A percentile compares a stretch with the other conserved stretches of the same genome.
Conservation (phyloP, 2,329 filamentous ascomycete genomes). For the Chaetomiaceae sp. region DNA sequence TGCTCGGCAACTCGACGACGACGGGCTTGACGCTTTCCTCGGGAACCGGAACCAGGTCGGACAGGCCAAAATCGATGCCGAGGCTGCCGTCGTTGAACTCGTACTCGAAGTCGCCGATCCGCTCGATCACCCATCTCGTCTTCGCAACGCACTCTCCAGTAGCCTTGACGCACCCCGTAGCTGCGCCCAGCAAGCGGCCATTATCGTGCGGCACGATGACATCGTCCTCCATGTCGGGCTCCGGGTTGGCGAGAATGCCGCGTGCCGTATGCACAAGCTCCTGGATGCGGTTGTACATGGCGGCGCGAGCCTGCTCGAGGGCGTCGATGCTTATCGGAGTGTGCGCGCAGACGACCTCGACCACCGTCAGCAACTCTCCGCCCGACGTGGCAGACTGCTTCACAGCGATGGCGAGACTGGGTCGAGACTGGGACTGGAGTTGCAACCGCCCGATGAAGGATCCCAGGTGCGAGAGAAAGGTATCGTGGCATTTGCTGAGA, state of each 20-base stretch:
- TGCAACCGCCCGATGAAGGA: conserved; percentile 89
- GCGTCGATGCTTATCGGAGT: conserved; percentile 63
- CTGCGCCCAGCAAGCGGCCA: conserved; percentile 68
- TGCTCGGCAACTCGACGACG: conserved; percentile 35
- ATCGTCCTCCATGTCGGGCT: conserved; percentile 64
- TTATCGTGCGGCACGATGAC: conserved; percentile 78
- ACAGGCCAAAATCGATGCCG: conserved; percentile 54
- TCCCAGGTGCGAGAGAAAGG: conserved; percentile 83
- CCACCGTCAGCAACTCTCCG: conserved; percentile 69
- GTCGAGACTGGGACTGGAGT: conserved; percentile 84
- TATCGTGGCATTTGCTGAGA: conserved; percentile 75
- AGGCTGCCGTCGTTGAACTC: conserved; percentile 60
- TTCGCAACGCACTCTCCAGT: conserved; percentile 89
- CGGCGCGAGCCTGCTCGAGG: conserved; percentile 64
- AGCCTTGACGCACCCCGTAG: conserved; percentile 82
- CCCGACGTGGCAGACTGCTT: conserved; percentile 80
- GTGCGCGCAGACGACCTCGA: conserved; percentile 78
- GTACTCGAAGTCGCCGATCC: conserved; percentile 86
- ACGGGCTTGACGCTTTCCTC: conserved; percentile 31
- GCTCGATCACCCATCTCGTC: conserved; percentile 78
- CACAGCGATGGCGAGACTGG: conserved; percentile 76
- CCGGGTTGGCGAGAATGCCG: conserved; percentile 67
- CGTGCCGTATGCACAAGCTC: conserved; percentile 77
- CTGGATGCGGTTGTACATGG: conserved; percentile 75
- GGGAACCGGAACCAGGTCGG: conserved; percentile 43